Percentiles rank a stretch among this genome's conserved stretches.
phyloP scores from a whole-genome alignment of 495 filamentous ascomycete genomes.

The Sabuloglossum arenarium region DNA sequence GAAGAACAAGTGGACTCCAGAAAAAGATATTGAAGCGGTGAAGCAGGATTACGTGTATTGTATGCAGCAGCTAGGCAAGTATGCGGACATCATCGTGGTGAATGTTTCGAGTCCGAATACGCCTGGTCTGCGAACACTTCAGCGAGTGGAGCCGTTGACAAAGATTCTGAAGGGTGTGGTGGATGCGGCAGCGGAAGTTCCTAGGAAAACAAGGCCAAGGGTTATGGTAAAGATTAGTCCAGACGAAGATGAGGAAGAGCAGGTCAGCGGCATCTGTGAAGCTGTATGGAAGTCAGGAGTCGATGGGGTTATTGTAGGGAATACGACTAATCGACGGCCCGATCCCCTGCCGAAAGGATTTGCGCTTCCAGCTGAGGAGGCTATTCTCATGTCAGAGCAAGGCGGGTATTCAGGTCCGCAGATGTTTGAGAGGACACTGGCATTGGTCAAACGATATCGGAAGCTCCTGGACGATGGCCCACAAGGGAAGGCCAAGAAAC shows the following conservation, averaged over 20 bases:
- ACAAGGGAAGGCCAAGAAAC: neutral
- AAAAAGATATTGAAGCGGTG: conserved; percentile 66
- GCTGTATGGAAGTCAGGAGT: conserved; percentile 71
- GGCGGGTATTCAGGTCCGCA: conserved; percentile 84
- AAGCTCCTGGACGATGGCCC: conserved; percentile 37
- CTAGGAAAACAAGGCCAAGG: conserved; percentile 50
- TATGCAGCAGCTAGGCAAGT: conserved; percentile 56
- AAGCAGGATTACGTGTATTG: conserved; percentile 71
- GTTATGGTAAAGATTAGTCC: conserved; percentile 97
- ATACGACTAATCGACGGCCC: conserved; percentile 73
- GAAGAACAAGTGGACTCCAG: conserved; percentile 85
- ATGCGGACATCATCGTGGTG: conserved; percentile 86
- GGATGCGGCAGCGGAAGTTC: conserved; percentile 40
- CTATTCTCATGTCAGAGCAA: conserved; percentile 42
- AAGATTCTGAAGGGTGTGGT: conserved; percentile 66
- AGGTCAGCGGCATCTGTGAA: conserved; percentile 70
- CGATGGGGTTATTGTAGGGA: conserved; percentile 91
- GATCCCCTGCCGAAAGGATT: conserved; percentile 43
- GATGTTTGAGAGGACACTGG: conserved; percentile 56
- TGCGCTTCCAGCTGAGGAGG: conserved; percentile 42
- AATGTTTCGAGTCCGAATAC: conserved; percentile 96
- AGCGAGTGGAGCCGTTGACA: conserved; percentile 62
- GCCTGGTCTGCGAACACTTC: conserved; percentile 66
- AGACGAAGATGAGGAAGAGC: conserved; percentile 66
- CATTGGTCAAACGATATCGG: conserved; percentile 59